Percentiles rank a stretch among this genome's conserved stretches.
Conservation (phyloP, 805 yeast genomes). For the Starmera pachycereana region DNA sequence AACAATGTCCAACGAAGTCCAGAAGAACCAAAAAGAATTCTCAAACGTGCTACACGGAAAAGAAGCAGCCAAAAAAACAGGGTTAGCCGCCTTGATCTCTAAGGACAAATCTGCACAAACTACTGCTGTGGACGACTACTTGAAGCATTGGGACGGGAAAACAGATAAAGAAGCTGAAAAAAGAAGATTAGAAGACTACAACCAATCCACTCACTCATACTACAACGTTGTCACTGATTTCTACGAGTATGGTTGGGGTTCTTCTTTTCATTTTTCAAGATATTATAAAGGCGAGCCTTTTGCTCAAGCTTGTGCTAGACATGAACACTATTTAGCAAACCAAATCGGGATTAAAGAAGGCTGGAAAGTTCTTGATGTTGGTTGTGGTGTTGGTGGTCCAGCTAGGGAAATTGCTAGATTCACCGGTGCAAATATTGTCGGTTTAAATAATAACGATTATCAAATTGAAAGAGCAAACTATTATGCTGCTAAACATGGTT, state of each 20-base stretch:
- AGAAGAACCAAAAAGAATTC: conserved; percentile 42
- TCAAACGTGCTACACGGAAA: conserved; percentile 84
- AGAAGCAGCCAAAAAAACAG: conserved; percentile 49
- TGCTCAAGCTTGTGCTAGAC: conserved; percentile 91
- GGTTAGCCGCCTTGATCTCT: conserved; percentile 64
- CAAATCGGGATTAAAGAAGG: conserved; percentile 71
- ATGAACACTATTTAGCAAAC: conserved; percentile 88
- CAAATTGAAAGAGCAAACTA: conserved; percentile 85
- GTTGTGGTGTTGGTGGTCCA: conserved; percentile 99
- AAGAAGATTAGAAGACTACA: conserved; percentile 71
- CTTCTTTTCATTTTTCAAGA: conserved; percentile 94
- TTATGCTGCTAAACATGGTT: conserved; percentile 56
- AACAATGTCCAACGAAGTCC: conserved; percentile 13
- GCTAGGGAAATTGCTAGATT: conserved; percentile 93
- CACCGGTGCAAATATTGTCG: conserved; percentile 78
- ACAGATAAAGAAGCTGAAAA: conserved; percentile 63
- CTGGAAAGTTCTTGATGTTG: conserved; percentile 91
- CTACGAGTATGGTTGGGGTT: conserved; percentile 99
- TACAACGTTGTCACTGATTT: conserved; percentile 96
- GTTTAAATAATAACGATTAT: conserved; percentile 94
- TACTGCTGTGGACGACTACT: conserved; percentile 80
- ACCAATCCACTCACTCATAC: conserved; percentile 87
- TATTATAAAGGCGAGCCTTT: conserved; percentile 91
- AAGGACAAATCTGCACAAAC: conserved; percentile 74
- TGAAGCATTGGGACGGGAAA: conserved; percentile 96